A percentile compares a stretch with the other conserved stretches of the same genome.
Conservation (phyloP, 2,329 filamentous ascomycete species). For the Claviceps sp. region DNA sequence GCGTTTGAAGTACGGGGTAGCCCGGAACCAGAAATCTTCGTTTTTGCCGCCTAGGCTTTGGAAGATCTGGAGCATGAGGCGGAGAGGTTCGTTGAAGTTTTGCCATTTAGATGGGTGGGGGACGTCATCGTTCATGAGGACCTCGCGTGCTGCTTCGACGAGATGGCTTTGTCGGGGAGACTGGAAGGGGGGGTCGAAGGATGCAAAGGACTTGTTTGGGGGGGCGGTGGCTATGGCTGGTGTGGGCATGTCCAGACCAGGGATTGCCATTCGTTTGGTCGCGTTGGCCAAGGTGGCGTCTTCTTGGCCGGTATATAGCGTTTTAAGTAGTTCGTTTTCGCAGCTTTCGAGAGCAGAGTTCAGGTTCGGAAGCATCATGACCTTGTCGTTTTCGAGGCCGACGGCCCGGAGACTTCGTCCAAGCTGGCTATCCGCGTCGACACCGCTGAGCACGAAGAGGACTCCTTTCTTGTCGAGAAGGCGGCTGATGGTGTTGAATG, state of each 20-base stretch:
- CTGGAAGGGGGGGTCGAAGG: slow-evolving; percentile 39
- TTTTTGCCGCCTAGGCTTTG: slow-evolving; percentile 73
- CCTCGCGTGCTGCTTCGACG: slow-evolving; percentile 62
- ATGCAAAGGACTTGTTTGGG: slow-evolving; percentile 17
- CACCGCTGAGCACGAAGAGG: slow-evolving; percentile 67
- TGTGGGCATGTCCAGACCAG: slow-evolving; percentile 35
- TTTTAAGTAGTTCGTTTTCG: slow-evolving; percentile 84
- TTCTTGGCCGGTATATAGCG: slow-evolving; percentile 59
- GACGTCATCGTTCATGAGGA: slow-evolving; percentile 53
- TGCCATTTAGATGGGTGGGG: slow-evolving; percentile 58
- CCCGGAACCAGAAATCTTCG: slow-evolving; percentile 90
- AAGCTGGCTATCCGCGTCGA: slow-evolving; percentile 62
- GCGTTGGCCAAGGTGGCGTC: slow-evolving; percentile 34
- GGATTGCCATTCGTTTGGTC: slow-evolving; percentile 27
- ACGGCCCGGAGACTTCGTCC: slow-evolving; percentile 71
- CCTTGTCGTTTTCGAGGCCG: slow-evolving; percentile 62
- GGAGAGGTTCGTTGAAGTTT: slow-evolving; percentile 77
- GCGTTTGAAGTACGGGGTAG: slow-evolving; percentile 59
- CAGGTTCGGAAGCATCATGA: slow-evolving; percentile 73
- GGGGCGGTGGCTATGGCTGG: slow-evolving; percentile 9
- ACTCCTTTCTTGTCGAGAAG: slow-evolving; percentile 67
- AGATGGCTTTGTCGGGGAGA: slow-evolving; percentile 73
- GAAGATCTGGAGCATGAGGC: slow-evolving; percentile 90
- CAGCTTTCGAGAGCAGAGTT: slow-evolving; percentile 90
- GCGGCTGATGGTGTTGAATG: slow-evolving; percentile 83